Evolutionary conservation across 306 rosid species (phyloP), one percentile per base, ranked within the genome.

Genomic region (Lagenaria siceraria): DNA sequence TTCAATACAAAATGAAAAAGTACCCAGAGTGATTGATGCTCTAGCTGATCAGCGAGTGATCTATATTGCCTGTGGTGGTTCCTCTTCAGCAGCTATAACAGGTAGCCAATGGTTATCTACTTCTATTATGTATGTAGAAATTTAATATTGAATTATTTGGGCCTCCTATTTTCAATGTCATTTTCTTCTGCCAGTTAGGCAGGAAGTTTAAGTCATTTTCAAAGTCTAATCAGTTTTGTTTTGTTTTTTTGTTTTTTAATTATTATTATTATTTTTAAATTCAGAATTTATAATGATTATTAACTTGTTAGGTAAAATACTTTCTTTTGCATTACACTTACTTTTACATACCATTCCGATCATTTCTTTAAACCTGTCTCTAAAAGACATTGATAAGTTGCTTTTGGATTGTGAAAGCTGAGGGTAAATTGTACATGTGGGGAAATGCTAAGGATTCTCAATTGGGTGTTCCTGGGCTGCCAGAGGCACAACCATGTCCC

Each of bases 381-480:
- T 12, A 48, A 43, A 64, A 72, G 55, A 55, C 24, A 40, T 48
- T 29, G 9, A 36, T 15, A 55, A 55, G 17, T 51, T 53, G 66
- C 19, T 78, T 82, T 78, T 78, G 15, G 71, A 81, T 84, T 40
- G 75, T 68, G 76, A 75, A 87, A 95, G 98, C 85, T 78, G 80
- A 77, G 78, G 97, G 99, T 21, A 92, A 88, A 89, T 79, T 92
- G 85, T 95, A 81, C 84, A 87, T 84, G 91, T 90, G 99, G 97
- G 96, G 97, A 83, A 89, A 95, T 82, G 82, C 93, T 27, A 78
- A 55, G 60, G 97, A 92, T 82, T 90, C 91, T 72, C 99, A 90
- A 53, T 77, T 95, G 83, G 97, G 97, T 72, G 88, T 95, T 85
- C 97, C 99, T 54, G 99, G 97, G 84, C 85, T 92, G 75, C 97